A percentile compares a stretch with the other conserved stretches of the same genome.
Conservation (phyloP, 2,329 filamentous ascomycete genomes). For the Setomelanomma holmii region DNA sequence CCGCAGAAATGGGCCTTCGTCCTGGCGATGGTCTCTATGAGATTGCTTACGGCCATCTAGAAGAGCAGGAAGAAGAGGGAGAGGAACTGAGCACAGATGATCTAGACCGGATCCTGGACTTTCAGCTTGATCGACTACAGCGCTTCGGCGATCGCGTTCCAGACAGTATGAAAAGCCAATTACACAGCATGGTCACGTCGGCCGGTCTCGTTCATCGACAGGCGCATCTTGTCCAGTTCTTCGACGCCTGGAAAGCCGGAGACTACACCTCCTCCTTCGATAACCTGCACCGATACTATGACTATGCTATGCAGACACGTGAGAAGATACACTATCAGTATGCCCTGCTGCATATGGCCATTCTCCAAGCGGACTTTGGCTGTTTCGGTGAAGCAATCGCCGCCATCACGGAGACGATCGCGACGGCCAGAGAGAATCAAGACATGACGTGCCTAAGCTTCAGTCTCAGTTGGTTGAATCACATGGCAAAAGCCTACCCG, state of each 20-base stretch:
- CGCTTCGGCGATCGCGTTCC: slow-evolving; percentile 84
- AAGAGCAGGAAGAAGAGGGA: slow-evolving; percentile 48
- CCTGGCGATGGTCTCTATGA: slow-evolving; percentile 55
- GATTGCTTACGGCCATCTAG: slow-evolving; percentile 59
- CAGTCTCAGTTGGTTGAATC: slow-evolving; percentile 92
- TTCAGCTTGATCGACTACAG: slow-evolving; percentile 88
- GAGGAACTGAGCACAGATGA: slow-evolving; percentile 75
- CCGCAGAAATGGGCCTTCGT: slow-evolving; percentile 66
- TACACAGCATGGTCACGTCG: slow-evolving; percentile 72
- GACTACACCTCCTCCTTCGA: slow-evolving; percentile 92
- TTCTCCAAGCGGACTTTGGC: slow-evolving; percentile 93
- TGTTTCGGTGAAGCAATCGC: slow-evolving; percentile 89
- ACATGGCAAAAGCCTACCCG: slow-evolving; percentile 87
- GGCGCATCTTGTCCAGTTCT: slow-evolving; percentile 81
- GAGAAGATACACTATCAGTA: slow-evolving; percentile 93
- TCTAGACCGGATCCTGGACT: slow-evolving; percentile 80
- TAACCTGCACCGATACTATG: slow-evolving; percentile 91
- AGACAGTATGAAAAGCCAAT: slow-evolving; percentile 72
- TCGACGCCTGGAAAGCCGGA: slow-evolving; percentile 90
- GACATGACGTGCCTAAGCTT: slow-evolving; percentile 95
- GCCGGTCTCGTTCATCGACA: slow-evolving; percentile 74
- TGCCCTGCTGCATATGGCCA: slow-evolving; percentile 88
- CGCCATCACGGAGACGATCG: slow-evolving; percentile 92
- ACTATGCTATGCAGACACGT: slow-evolving; percentile 88
- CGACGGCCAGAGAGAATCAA: slow-evolving; percentile 91